phyloP scores from a whole-genome alignment of 2,329 filamentous ascomycete species.

The Cladophialophora yegresii region DNA sequence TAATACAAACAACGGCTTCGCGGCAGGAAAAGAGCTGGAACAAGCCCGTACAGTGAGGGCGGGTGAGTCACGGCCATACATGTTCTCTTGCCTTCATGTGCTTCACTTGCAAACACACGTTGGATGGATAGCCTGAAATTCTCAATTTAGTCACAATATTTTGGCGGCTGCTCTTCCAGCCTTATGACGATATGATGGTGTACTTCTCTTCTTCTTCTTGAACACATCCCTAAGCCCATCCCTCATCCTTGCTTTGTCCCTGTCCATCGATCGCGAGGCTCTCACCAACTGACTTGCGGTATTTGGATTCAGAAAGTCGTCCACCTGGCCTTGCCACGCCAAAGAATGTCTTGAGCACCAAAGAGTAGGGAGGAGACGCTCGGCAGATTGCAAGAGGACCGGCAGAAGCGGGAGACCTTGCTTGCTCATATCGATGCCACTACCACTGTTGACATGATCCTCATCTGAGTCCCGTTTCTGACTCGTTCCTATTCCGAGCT shows the following conservation, averaged over 20 bases:
- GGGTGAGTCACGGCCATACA: background rate
- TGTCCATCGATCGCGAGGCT: background rate
- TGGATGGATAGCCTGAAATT: background rate
- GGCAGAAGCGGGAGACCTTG: too few species aligned
- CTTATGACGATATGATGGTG: background rate
- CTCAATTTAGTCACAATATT: background rate
- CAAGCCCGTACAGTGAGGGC: background rate
- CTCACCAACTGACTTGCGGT: background rate
- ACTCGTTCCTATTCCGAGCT: too few species aligned
- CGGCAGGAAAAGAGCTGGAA: conserved; percentile 1
- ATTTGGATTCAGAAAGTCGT: background rate
- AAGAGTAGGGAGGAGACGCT: too few species aligned
- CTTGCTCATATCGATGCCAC: too few species aligned
- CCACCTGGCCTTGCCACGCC: too few species aligned
- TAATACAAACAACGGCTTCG: conserved; percentile 1
- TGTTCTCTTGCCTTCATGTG: background rate
- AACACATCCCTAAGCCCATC: background rate
- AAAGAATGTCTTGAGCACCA: too few species aligned
- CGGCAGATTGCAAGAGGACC: too few species aligned
- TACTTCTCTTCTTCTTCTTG: background rate
- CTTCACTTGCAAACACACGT: background rate
- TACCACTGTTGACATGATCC: too few species aligned
- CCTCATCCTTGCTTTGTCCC: too few species aligned
- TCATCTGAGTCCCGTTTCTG: too few species aligned
- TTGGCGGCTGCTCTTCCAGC: background rate